Evolutionary conservation across 2,329 filamentous ascomycete genomes (phyloP), one percentile per base, ranked within the genome.

Genomic region (Cladosporium sp.): DNA sequence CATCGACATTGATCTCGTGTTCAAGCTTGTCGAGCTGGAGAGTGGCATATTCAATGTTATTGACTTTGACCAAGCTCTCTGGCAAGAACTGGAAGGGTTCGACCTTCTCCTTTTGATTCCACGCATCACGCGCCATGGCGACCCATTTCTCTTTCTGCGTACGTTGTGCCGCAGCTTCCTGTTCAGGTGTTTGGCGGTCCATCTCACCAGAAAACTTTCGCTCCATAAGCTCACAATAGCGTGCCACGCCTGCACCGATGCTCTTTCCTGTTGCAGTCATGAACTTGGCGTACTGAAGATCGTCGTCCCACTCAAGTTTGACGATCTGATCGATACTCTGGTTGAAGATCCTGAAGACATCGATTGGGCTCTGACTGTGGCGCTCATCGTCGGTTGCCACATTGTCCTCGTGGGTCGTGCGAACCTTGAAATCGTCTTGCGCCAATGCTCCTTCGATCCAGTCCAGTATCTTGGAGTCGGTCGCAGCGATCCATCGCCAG

Each of bases 11-110:
- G 80, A 97, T 90, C 60, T 88, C 85, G 69, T 84, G 87, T 72
- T 97, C 93, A 6, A 99, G 81, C 73, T 89, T 91, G 72, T 99
- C 94, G 55, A 99, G 82, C 69, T 96, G 90, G 59, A 92, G 84
- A 76, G 96, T 92, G 5, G 92, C 93, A 74, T 91, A 97, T 75
- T 97, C 93, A 64, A 99, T 87, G 69, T 99, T 96, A 80, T 99
- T 99, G 66, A 99, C 83, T 75, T 97, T 99, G 62, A 99, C 92
- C 67, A 99, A 89, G 5, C 92, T 97, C 84, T 96, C 89, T 2
- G 91, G 86, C 66, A 92, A 94, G 76, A 99, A 99, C 64, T 97
- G 92, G 75, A 97, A 99, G 0, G 94, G 94, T 69, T 97, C 93
- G 40, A 94, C 87, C 74, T 92, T 96, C 62, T 97, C 92, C 72